Evolutionary conservation across 139 green algal species (phyloP).

Genomic region (Micractinium conductrix): DNA sequence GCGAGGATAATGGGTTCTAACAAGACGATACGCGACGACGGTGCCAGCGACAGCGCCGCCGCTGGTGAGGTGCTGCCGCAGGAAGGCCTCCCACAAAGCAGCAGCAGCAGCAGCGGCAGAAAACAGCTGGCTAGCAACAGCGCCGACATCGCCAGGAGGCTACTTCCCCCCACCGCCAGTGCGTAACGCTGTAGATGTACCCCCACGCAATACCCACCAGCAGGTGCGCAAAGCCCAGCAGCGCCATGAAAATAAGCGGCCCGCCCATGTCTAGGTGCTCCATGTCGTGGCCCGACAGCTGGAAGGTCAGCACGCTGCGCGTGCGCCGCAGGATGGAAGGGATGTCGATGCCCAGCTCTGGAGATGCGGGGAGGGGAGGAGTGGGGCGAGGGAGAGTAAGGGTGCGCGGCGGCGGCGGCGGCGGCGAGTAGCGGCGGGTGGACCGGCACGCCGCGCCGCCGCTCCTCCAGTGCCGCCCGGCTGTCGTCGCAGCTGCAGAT

Average conservation of each 20-base stretch:
- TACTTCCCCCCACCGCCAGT: no score
- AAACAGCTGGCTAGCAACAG: no score
- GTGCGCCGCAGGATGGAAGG: conserved; percentile 79
- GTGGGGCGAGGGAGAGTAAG: not conserved
- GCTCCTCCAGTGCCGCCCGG: not conserved
- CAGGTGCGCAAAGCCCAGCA: conserved; percentile 82
- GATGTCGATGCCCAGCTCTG: conserved; percentile 96
- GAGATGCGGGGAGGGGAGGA: not conserved
- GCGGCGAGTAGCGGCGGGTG: not conserved
- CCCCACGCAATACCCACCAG: no score
- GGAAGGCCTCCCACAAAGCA: no score
- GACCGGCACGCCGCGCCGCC: not conserved
- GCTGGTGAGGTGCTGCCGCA: no score
- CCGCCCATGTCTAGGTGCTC: conserved; percentile 92
- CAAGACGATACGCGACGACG: no score
- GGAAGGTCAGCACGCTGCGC: conserved; percentile 70
- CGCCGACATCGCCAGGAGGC: no score
- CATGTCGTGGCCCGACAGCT: conserved; percentile 61
- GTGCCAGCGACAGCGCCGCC: no score
- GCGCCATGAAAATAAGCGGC: conserved; percentile 82
- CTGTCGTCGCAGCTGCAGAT: not conserved
- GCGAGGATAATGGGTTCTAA: no score
- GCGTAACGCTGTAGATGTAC: no score
- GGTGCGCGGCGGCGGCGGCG: not conserved
- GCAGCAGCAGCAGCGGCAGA: no score